Base-by-base conservation (phyloP, 805 yeast genomes). In the Wickerhamiella galacta region DNA sequence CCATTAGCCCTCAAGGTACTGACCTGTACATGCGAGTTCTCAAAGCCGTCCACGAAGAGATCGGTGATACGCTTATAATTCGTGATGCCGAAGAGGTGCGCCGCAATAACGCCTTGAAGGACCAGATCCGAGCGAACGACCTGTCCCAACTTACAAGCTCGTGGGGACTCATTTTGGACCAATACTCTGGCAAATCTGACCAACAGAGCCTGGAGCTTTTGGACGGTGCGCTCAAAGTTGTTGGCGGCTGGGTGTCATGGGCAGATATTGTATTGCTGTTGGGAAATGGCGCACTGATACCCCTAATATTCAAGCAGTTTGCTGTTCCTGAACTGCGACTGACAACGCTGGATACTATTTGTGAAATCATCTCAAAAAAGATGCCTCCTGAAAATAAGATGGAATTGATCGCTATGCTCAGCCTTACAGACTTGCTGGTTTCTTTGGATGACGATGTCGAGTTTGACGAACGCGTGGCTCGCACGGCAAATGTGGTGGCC, bases 161-260 rank as follows among this genome's bases (percentile, higher is more conserved):
- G 11, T 83, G 95, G 95, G 66, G 66, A 45, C 59, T 64, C 30
- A 64, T 75, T 15, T 55, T 79, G 37, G 48, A 49, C 9, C 56
- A 52, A 15, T 52, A 51, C 46, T 58, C 48, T 36, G 49, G 58
- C 30, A 44, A 48, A 32, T 34, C 48, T 35, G 34, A 46, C 31
- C 39, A 48, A 3, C 52, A 57, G 32, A 40, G 43, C 9, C 40
- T 47, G 41, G 71, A 70, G 38, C 64, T 77, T 39, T 44, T 79
- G 46, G 70, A 66, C 40, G 66, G 67, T 38, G 58, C 72, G 5
- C 62, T 82, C 31, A 62, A 63, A 33, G 72, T 72, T 35, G 70
- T 90, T 35, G 95, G 95, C 8, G 71, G 72, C 9, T 90, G 78
- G 66, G 78, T 83, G 16, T 74, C 85, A 16, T 90, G 99, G 98